Evolutionary conservation across 2,329 filamentous ascomycete genomes (phyloP).

Genomic region (Phyllosticta ampelicida): DNA sequence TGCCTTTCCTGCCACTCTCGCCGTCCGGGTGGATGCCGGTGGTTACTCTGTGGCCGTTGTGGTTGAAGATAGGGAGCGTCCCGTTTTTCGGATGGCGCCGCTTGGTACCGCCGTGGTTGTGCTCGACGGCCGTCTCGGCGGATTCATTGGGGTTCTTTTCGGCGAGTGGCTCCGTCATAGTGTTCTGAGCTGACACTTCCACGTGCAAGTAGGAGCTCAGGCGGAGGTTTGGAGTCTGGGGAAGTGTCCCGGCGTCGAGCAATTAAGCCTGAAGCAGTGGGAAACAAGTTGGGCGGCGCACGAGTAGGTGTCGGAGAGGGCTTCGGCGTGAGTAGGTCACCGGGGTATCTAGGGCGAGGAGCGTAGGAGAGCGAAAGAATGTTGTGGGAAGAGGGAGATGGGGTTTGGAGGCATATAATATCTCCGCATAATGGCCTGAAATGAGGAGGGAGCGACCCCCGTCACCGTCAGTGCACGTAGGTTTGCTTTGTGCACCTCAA

Average conservation of each 20-base stretch:
- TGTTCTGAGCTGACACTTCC: neutral
- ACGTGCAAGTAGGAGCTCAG: neutral
- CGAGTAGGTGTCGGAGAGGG: neutral
- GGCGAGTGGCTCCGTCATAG: neutral
- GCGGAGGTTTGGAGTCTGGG: neutral
- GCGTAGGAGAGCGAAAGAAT: neutral
- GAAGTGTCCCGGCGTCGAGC: neutral
- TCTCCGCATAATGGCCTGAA: neutral
- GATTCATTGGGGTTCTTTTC: neutral
- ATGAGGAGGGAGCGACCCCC: neutral
- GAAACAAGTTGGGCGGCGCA: neutral
- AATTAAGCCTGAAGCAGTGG: neutral
- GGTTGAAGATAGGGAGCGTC: conserved; percentile 24
- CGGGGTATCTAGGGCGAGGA: neutral
- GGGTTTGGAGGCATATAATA: neutral
- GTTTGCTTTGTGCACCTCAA: neutral
- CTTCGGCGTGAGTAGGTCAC: neutral
- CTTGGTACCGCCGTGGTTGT: conserved; percentile 2
- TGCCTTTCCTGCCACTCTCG: conserved; percentile 56
- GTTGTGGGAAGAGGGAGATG: neutral
- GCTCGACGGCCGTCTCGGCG: neutral
- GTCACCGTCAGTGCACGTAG: neutral
- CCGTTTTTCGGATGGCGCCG: conserved; percentile 1
- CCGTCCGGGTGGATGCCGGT: conserved; percentile 41
- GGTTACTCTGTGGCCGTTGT: conserved; percentile 35